Conservation (phyloP, 2,329 filamentous ascomycete genomes). For the Aspergillus fumigatiaffinis region DNA sequence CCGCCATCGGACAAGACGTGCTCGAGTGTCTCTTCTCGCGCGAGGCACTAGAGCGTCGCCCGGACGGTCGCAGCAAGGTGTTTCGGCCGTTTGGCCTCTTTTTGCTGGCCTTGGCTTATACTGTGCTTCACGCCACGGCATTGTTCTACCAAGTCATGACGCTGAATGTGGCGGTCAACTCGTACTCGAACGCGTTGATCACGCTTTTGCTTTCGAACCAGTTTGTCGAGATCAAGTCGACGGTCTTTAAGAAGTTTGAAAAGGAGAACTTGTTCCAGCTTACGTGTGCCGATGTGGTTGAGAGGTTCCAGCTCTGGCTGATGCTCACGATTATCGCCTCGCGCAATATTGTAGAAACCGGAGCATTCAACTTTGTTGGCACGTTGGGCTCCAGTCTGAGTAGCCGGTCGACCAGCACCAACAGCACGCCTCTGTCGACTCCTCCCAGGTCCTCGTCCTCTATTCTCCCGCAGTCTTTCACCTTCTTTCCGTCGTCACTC, state of each 20-base stretch:
- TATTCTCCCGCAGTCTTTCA: constrained; percentile 87
- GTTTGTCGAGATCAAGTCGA: constrained; percentile 97
- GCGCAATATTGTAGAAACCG: constrained; percentile 93
- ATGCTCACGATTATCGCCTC: constrained; percentile 96
- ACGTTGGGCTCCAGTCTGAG: constrained; percentile 32
- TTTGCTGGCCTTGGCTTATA: constrained; percentile 78
- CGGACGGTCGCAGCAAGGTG: constrained; percentile 86
- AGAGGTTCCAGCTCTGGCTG: constrained; percentile 95
- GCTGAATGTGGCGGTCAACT: constrained; percentile 96
- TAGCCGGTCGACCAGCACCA: constrained; percentile 32
- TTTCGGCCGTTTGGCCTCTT: constrained; percentile 90
- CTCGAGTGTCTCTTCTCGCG: constrained; percentile 92
- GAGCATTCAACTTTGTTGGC: constrained; percentile 63
- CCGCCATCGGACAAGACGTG: constrained; percentile 90
- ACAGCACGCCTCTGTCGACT: constrained; percentile 52
- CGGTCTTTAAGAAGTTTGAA: constrained; percentile 97
- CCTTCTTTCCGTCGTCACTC: constrained; percentile 61
- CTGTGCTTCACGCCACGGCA: constrained; percentile 78
- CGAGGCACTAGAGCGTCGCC: constrained; percentile 83
- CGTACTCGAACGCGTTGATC: constrained; percentile 91
- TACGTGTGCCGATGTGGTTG: constrained; percentile 93
- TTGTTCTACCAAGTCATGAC: constrained; percentile 98
- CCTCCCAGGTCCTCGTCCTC: constrained; percentile 58
- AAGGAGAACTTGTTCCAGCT: constrained; percentile 97
- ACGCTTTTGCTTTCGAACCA: constrained; percentile 94